Evolutionary conservation across 768 basidiomycete genomes (phyloP), one percentile per base, ranked within the genome.

Genomic region (Tylopilus plumbeoviolaceoides): DNA sequence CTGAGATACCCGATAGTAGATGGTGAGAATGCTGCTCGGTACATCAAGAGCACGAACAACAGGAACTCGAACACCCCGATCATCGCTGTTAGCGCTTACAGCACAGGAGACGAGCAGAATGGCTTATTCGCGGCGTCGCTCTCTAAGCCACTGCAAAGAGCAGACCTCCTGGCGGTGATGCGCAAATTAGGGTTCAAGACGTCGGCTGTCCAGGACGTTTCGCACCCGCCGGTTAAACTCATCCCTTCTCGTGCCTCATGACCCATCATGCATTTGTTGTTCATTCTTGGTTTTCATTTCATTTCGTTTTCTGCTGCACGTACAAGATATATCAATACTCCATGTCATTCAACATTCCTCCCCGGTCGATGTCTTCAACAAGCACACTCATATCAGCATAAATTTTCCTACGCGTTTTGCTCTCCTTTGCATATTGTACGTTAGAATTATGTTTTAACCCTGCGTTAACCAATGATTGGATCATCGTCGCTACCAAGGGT

Each of bases 11-110:
- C 18, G 8, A 68, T 68, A 84, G 92, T 98, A 61, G 94, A 94
- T 65, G 97, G 95, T 35, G 95, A 98, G 72, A 87, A 90, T 59
- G 97, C 97, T 31, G 95, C 97, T 11, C 81, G 93, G 50, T 98
- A 97, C 72, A 95, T 99, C 76, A 93, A 93, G 75, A 93, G 87
- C 60, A 98, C 95, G 17, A 92, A 91, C 68, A 93, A 91, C 76
- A 95, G 87, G 75, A 98, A 98, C 63, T 84, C 88, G 47, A 85
- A 81, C 60, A 95, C 93, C 11, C 95, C 95, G 0, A 98, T 95
- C 48, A 84, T 95, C 55, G 89, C 91, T 48, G 85, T 95, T 47
- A 95, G 90, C 65, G 91, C 91, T 30, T 93, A 93, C 67, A 86
- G 89, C 58, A 82, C 84, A 10, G 75, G 74, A 17, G 89, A 91